A percentile compares a stretch with the other conserved stretches of the same genome.
phyloP scores from a whole-genome alignment of 257 asterid species.

The Leonotis leonurus region DNA sequence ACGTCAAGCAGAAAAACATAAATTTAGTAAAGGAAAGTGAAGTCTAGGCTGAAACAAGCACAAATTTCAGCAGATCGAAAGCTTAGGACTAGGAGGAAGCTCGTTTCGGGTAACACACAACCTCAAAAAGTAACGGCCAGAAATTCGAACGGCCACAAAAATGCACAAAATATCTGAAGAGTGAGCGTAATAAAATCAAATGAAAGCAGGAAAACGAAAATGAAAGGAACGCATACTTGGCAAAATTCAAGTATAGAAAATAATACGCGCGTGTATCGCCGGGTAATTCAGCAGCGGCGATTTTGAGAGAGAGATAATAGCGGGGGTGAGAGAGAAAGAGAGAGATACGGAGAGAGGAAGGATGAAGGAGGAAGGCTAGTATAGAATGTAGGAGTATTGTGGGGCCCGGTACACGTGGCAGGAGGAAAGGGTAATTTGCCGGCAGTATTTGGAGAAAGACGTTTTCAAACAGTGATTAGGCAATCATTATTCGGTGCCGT shows the following conservation, averaged over 20 bases:
- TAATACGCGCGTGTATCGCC: no score
- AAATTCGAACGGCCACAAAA: slow-evolving; percentile 33
- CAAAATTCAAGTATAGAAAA: neutral
- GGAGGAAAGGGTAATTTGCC: slow-evolving; percentile 20
- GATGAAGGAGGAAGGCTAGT: neutral
- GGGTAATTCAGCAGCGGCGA: slow-evolving; percentile 46
- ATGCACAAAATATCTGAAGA: slow-evolving; percentile 24
- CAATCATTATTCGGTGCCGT: slow-evolving; percentile 29
- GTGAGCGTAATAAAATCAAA: slow-evolving; percentile 8
- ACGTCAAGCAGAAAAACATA: slow-evolving; percentile 2
- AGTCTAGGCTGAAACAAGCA: neutral
- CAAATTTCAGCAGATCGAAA: slow-evolving; percentile 14
- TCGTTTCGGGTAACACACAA: neutral
- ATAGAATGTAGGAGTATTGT: neutral
- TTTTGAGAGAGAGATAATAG: slow-evolving; percentile 7
- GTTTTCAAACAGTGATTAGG: slow-evolving; percentile 24
- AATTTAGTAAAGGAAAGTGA: neutral
- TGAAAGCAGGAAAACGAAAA: neutral
- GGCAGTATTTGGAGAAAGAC: slow-evolving; percentile 23
- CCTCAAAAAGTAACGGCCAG: slow-evolving; percentile 28
- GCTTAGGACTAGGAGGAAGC: neutral
- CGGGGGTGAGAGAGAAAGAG: no score
- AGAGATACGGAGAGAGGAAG: no score
- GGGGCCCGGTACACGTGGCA: slow-evolving; percentile 47
- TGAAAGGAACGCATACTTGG: neutral